Evolutionary conservation across 257 asterid species (phyloP).

Genomic region (Linaria vulgaris): DNA sequence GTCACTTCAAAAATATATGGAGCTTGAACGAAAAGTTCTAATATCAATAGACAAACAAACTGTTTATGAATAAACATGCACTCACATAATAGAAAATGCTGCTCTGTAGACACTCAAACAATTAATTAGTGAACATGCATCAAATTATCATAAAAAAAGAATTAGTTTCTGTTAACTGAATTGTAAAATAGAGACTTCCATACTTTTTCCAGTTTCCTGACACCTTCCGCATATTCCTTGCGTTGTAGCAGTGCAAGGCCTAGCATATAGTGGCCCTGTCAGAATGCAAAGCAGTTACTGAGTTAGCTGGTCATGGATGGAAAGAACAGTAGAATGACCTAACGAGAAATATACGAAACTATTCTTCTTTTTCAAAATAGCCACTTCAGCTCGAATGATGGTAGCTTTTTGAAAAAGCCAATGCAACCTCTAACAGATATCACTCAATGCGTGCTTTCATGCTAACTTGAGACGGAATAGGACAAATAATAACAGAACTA

Average conservation of each 20-base stretch:
- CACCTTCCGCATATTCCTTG: constrained; percentile 54
- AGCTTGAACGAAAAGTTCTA: no score
- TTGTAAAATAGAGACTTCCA: background rate
- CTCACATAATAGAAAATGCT: background rate
- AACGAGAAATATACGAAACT: no score
- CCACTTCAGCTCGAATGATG: no score
- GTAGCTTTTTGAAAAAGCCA: no score
- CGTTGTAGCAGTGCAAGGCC: constrained; percentile 64
- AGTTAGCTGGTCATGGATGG: constrained; percentile 11
- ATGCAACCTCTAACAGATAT: no score
- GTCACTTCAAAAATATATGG: no score
- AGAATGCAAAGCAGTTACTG: constrained; percentile 12
- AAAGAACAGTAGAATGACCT: no score
- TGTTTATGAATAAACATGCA: constrained; percentile 10
- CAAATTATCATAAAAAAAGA: background rate
- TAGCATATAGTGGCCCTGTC: constrained; percentile 68
- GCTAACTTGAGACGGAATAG: no score
- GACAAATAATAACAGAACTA: no score
- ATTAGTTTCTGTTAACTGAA: background rate
- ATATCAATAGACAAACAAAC: background rate
- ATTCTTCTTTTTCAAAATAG: no score
- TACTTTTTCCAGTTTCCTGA: constrained; percentile 62
- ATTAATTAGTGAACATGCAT: background rate
- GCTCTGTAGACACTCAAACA: background rate
- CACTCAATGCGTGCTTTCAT: no score